Conservation (phyloP, 345 rosid species). For the Zanthoxylum bungeanum region DNA sequence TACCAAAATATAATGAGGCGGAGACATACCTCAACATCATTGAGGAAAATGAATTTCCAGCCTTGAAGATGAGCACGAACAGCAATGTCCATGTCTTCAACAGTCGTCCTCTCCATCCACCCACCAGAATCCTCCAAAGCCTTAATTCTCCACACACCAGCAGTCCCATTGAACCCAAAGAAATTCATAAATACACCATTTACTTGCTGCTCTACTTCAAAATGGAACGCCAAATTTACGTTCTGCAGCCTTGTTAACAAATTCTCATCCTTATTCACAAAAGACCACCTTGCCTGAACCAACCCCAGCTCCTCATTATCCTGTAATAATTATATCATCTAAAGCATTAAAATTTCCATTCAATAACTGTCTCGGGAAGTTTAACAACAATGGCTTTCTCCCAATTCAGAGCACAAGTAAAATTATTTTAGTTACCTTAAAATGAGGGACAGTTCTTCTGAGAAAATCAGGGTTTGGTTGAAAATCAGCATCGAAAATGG, state of each 20-base stretch:
- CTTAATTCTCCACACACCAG: conserved; percentile 96
- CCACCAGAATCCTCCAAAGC: conserved; percentile 95
- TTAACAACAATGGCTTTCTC: not conserved
- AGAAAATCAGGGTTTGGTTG: conserved; percentile 88
- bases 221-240: conserved; percentile 84
- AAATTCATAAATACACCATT: conserved; percentile 77
- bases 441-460: conserved; percentile 79
- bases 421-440: conserved; percentile 44
- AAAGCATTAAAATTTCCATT: not conserved
- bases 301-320: conserved; percentile 75
- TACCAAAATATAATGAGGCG: not conserved
- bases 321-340: conserved; percentile 32
- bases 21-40: conserved; percentile 74
- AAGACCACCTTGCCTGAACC: conserved; percentile 96
- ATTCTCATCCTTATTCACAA: conserved; percentile 92
- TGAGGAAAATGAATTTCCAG: conserved; percentile 86
- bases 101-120: conserved; percentile 95
- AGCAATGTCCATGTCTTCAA: conserved; percentile 97
- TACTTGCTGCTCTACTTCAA: conserved; percentile 96
- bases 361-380: not conserved
- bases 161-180: conserved; percentile 96
- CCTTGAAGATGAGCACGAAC: conserved; percentile 94
- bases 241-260: conserved; percentile 83
- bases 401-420: not conserved
- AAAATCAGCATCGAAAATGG: conserved; percentile 95